Conservation (phyloP, 2,329 filamentous ascomycete genomes). For the Neophaeococcomyces aloes region DNA sequence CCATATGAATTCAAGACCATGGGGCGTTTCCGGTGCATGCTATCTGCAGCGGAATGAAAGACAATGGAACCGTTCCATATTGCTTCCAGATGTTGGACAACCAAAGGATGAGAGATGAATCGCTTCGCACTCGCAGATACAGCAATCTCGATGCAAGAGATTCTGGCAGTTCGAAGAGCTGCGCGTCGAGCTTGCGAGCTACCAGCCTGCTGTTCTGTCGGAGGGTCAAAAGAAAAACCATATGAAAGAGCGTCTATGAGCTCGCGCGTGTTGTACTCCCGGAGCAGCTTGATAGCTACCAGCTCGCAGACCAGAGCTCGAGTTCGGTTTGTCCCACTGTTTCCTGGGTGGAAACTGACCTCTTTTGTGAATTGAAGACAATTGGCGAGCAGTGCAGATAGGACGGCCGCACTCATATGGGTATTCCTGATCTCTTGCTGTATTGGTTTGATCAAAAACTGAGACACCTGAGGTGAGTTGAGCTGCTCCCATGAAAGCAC, state of each 20-base stretch:
- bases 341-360: conserved; percentile 67
- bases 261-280: conserved; percentile 80
- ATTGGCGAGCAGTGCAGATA: conserved; percentile 88
- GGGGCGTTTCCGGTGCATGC: conserved; percentile 52
- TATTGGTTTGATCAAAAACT: conserved; percentile 92
- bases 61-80: conserved; percentile 96
- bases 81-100: conserved; percentile 88
- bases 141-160: conserved; percentile 84
- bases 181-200: conserved; percentile 24
- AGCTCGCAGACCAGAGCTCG: conserved; percentile 83
- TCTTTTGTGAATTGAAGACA: conserved; percentile 90
- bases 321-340: conserved; percentile 71
- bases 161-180: conserved; percentile 54
- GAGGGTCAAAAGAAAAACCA: conserved; percentile 72
- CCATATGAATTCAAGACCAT: conserved; percentile 29
- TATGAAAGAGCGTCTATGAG: conserved; percentile 90
- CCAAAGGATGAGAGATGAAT: conserved; percentile 80
- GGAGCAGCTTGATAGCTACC: conserved; percentile 76
- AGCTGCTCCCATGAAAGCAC: conserved; percentile 91
- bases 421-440: conserved; percentile 74
- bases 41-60: conserved; percentile 82
- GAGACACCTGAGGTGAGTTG: conserved; percentile 87
- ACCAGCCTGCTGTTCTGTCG: conserved; percentile 28
- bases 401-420: conserved; percentile 73
- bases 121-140: conserved; percentile 88